phyloP scores from a whole-genome alignment of 768 basidiomycete genomes.

The Gelatoporia subvermispora region DNA sequence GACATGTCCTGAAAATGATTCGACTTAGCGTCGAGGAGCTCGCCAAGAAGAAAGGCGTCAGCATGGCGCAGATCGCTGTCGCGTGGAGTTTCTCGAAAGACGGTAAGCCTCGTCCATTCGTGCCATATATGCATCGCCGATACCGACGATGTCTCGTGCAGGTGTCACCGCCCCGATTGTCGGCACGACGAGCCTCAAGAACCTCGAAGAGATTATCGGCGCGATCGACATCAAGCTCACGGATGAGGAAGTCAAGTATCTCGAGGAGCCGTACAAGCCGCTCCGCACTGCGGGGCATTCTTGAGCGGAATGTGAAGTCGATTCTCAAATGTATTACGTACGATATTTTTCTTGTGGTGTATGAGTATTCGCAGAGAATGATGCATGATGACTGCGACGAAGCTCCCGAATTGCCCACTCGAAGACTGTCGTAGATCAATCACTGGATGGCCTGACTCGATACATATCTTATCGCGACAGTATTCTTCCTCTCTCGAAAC shows the following conservation, averaged over 20 bases:
- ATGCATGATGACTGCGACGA: too few relatives aligned
- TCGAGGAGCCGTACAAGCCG: slow-evolving; percentile 50
- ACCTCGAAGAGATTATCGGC: slow-evolving; percentile 35
- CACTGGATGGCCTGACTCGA: too few relatives aligned
- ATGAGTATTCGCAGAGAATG: too few relatives aligned
- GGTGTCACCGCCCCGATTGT: slow-evolving; percentile 37
- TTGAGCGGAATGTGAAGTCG: too few relatives aligned
- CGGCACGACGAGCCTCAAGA: slow-evolving; percentile 32
- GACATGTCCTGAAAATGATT: neutral
- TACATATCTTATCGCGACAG: too few relatives aligned
- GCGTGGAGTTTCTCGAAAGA: slow-evolving; percentile 32
- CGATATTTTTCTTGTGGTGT: too few relatives aligned
- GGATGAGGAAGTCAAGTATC: slow-evolving; percentile 50
- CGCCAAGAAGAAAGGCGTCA: slow-evolving; percentile 33
- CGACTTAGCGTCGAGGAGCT: slow-evolving; percentile 31
- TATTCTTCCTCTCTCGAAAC: too few relatives aligned
- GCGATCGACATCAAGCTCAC: slow-evolving; percentile 42
- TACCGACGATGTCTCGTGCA: neutral
- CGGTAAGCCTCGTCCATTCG: slow-evolving; percentile 13
- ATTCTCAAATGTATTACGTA: too few relatives aligned
- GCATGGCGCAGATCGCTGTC: slow-evolving; percentile 40
- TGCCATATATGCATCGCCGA: too few relatives aligned
- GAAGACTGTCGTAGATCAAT: too few relatives aligned
- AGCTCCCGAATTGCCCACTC: too few relatives aligned
- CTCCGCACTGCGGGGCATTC: slow-evolving; percentile 39